Evolutionary conservation across 1,139 yeast genomes (phyloP).

Genomic region (Pichia sp.): DNA sequence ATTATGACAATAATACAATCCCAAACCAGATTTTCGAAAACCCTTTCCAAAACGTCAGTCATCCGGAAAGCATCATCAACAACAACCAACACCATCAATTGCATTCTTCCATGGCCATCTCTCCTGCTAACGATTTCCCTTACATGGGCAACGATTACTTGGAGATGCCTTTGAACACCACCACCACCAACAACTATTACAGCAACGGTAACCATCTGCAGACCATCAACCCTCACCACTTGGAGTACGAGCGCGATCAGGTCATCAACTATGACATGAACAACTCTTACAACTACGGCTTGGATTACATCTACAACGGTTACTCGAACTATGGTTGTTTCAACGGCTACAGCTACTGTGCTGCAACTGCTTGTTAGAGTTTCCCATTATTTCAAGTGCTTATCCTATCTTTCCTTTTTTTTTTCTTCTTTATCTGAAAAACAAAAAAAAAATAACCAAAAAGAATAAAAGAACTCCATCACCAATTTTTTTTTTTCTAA

Average conservation of each 20-base stretch:
- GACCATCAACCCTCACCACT: not conserved
- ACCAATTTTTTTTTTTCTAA: not conserved
- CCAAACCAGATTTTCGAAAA: conserved; percentile 25
- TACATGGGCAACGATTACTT: not conserved
- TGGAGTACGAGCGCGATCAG: not conserved
- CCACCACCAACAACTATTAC: not conserved
- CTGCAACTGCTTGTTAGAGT: conserved; percentile 23
- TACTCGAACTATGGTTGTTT: not conserved
- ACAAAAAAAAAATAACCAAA: not conserved
- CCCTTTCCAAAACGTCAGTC: conserved; percentile 21
- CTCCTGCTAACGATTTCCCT: conserved; percentile 2
- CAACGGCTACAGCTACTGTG: conserved; percentile 15
- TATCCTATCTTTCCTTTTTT: not conserved
- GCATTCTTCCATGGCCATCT: conserved; percentile 10
- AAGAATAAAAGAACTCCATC: not conserved
- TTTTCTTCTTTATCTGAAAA: not conserved
- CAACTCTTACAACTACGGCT: conserved; percentile 1
- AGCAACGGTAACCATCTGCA: not conserved
- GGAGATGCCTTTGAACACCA: not conserved
- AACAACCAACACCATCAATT: not conserved
- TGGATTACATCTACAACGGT: not conserved
- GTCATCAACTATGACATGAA: conserved; percentile 1
- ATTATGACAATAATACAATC: conserved; percentile 4
- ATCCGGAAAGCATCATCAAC: not conserved
- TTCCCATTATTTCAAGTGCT: not conserved